Conservation (phyloP, 2,329 filamentous ascomycete species). For the Cordyceps cicadae region DNA sequence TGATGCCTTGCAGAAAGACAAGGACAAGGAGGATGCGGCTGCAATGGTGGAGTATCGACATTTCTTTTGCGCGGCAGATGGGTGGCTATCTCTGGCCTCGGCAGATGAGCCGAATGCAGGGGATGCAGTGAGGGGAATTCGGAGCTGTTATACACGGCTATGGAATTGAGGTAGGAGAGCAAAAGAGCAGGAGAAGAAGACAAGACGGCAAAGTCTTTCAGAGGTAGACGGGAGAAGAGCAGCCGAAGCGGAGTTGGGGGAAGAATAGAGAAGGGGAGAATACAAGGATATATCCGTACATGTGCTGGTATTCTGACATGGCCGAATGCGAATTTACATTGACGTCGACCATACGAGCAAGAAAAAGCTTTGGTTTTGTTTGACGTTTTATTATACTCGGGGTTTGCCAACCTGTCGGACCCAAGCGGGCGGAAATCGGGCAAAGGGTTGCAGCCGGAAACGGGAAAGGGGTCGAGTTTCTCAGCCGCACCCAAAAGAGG, state of each 20-base stretch:
- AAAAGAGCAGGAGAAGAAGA: no score
- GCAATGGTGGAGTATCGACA: neutral
- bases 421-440: no score
- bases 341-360: neutral
- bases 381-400: no score
- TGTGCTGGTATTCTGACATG: neutral
- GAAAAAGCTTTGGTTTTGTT: no score
- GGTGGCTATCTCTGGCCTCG: no score
- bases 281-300: no score
- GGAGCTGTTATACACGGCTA: no score
- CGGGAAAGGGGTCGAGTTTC: neutral
- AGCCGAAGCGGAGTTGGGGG: no score
- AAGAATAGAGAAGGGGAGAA: neutral
- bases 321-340: neutral
- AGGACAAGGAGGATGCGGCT: neutral
- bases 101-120: neutral
- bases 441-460: neutral
- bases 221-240: no score
- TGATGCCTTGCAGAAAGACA: neutral
- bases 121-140: neutral
- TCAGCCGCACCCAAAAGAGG: neutral
- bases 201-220: no score
- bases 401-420: neutral
- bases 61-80: neutral
- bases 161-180: no score